These are phyloP conservation scores for Neofusicoccum sp. DNA, from an alignment of 2,329 filamentous ascomycete species.

Conservation along the genomic window DNA sequence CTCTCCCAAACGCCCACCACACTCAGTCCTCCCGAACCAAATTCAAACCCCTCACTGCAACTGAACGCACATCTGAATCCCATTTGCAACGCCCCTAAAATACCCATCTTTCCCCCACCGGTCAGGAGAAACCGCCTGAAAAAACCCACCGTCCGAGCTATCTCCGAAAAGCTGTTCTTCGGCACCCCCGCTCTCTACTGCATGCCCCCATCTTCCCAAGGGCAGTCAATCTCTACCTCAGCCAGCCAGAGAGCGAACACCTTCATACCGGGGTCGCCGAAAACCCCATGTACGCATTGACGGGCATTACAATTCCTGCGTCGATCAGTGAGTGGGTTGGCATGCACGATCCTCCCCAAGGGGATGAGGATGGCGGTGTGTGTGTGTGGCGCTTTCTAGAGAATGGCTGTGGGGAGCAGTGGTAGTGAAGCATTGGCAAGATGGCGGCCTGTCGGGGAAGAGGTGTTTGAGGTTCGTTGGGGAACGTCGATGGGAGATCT, in stretches of 20 bases:
- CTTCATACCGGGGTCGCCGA: no score
- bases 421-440: neutral
- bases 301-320: no score
- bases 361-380: no score
- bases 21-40: neutral
- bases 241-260: neutral
- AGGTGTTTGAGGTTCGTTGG: neutral
- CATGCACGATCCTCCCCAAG: no score
- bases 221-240: neutral
- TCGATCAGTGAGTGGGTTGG: no score
- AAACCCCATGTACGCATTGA: no score
- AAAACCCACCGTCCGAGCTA: neutral
- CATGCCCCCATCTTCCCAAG: neutral
- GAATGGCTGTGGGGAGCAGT: no score
- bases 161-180: neutral
- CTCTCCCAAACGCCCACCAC: neutral
- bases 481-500: neutral
- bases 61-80: neutral
- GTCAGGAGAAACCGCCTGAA: neutral
- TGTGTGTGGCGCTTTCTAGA: no score
- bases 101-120: neutral
- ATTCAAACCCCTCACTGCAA: neutral
- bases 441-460: neutral
- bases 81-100: neutral
- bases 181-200: neutral